Conservation (phyloP, 2,329 filamentous ascomycete genomes). For the Clarireedia hainanense region DNA sequence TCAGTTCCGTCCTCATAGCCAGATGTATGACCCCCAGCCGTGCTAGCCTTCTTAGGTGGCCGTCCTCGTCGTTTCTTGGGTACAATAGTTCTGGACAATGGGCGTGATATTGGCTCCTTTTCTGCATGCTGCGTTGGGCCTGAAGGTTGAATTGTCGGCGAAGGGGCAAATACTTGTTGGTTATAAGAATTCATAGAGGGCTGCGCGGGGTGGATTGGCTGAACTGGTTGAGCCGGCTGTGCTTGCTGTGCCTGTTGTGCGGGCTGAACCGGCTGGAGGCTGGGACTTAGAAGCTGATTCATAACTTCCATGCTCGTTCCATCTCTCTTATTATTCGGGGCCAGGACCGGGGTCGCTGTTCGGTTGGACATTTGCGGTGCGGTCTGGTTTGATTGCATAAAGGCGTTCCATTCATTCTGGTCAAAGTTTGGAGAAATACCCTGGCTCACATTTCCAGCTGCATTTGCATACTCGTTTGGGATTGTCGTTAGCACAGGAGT, state of each 20-base stretch:
- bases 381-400: conserved; percentile 62
- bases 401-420: conserved; percentile 68
- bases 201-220: not conserved
- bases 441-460: conserved; percentile 52
- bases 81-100: conserved; percentile 24
- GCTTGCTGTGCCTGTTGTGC: conserved; percentile 4
- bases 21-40: conserved; percentile 54
- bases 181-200: conserved; percentile 15
- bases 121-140: conserved; percentile 9
- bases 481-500: conserved; percentile 58
- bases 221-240: not conserved
- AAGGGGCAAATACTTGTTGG: conserved; percentile 13
- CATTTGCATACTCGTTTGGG: conserved; percentile 52
- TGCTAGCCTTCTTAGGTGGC: conserved; percentile 22
- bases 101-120: conserved; percentile 20
- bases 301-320: conserved; percentile 30
- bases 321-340: conserved; percentile 15
- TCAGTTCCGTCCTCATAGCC: conserved; percentile 60
- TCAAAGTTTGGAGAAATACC: conserved; percentile 55
- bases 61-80: conserved; percentile 22
- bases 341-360: conserved; percentile 10
- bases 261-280: conserved; percentile 13
- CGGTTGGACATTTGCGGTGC: conserved; percentile 32
- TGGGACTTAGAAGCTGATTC: conserved; percentile 33
- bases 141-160: conserved; percentile 12